Evolutionary conservation across 495 filamentous ascomycete species (phyloP), one percentile per base, ranked within the genome.

Genomic region (Aspergillus hancockii): DNA sequence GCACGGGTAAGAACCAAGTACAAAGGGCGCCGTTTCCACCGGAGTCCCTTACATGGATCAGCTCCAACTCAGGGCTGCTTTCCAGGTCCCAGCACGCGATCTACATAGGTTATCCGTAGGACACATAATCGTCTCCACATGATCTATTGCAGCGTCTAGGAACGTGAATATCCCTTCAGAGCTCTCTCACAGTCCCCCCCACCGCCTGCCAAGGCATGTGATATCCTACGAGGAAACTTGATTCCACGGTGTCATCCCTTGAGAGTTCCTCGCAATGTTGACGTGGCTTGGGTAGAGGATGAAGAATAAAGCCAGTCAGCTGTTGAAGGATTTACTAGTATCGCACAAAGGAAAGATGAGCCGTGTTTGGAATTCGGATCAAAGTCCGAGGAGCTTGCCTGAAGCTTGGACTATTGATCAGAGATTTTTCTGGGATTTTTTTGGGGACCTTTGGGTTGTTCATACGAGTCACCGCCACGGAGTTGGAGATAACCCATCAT

Each of bases 51-150:
- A 23, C 51, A 53, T 53, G 51, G 51, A 21, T 25, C 32, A 41
- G 34, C 51, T 21, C 22, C 23, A 40, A 40, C 14, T n/a, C 51
- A 53, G 30, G 32, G 19, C 51, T 40, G 51, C 22, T 14, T n/a
- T 16, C 25, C 25, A 28, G 25, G 25, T 7, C 25, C 38, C 51
- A 23, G 21, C 18, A 23, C 10, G 6, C 7, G 51, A 53, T 41
- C 51, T 41, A 41, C 51, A 52, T 19, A 52, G 51, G 8, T 40
- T 53, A 23, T 53, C 38, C 51, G 1, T 16, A 40, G 51, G 51
- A 40, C 38, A 53, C 51, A 53, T 53, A 40, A 41, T 53, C 19
- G 25, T 41, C 51, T 21, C 51, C 51, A 53, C 51, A 38, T 53
- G 51, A 53, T 53, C 16, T 21, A 40, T 25, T n/a, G 23, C 49